These are phyloP conservation scores for Arabis alpina DNA, from an alignment of 345 rosid species.

Conservation along the genomic window DNA sequence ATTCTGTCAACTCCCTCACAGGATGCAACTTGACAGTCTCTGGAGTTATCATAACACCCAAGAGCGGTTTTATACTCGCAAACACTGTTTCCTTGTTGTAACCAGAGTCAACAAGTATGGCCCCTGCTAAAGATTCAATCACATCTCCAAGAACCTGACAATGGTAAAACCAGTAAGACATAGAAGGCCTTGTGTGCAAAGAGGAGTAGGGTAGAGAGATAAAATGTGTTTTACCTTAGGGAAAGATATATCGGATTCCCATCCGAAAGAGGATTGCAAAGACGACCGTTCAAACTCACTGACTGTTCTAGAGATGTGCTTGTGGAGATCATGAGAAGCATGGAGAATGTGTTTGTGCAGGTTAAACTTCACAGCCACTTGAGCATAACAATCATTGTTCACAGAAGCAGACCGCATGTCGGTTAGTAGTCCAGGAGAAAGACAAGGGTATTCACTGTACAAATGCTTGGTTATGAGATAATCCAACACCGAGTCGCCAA, in stretches of 20 bases:
- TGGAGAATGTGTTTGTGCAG: slow-evolving; percentile 76
- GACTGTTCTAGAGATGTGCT: slow-evolving; percentile 49
- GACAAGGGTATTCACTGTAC: slow-evolving; percentile 56
- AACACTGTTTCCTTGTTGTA: slow-evolving; percentile 63
- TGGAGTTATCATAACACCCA: slow-evolving; percentile 76
- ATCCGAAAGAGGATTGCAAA: slow-evolving; percentile 61
- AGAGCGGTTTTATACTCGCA: slow-evolving; percentile 64
- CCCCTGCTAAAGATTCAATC: slow-evolving; percentile 87
- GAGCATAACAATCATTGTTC: slow-evolving; percentile 86
- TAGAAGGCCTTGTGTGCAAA: neutral
- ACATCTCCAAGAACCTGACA: slow-evolving; percentile 86
- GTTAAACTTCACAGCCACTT: slow-evolving; percentile 55
- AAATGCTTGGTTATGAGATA: slow-evolving; percentile 68
- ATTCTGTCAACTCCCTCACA: slow-evolving; percentile 59
- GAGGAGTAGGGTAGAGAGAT: neutral
- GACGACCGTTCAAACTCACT: slow-evolving; percentile 41
- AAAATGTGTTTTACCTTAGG: slow-evolving; percentile 65
- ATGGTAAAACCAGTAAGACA: neutral
- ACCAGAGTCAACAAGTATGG: slow-evolving; percentile 82
- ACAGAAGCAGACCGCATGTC: slow-evolving; percentile 97
- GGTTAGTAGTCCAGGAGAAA: slow-evolving; percentile 81
- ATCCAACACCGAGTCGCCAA: slow-evolving; percentile 89
- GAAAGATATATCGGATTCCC: slow-evolving; percentile 74
- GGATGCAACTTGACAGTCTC: slow-evolving; percentile 69
- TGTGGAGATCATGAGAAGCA: slow-evolving; percentile 67